Percentiles rank a stretch among this genome's conserved stretches.
phyloP scores from a whole-genome alignment of 2,329 filamentous ascomycete species.

The Ramularia collo-cygni region DNA sequence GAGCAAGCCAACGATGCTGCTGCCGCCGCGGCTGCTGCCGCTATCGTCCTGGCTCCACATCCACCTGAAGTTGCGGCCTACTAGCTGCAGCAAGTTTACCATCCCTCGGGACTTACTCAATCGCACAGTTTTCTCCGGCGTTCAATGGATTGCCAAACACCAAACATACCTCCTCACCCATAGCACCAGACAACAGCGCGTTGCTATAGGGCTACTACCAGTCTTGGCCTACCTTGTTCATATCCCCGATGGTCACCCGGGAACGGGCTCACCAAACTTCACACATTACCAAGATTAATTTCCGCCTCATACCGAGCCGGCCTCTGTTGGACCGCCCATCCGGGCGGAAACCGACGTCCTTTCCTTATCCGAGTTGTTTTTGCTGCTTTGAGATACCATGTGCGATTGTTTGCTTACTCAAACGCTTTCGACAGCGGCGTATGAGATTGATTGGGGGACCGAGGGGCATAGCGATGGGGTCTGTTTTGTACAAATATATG shows the following conservation, averaged over 20 bases:
- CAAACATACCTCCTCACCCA: conserved; percentile 8
- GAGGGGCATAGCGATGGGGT: too few relatives aligned
- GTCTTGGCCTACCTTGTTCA: not conserved
- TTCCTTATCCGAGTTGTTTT: not conserved
- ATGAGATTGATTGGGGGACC: not conserved
- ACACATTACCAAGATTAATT: too few relatives aligned
- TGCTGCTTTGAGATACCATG: too few relatives aligned
- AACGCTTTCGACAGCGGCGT: not conserved
- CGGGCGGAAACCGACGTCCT: not conserved
- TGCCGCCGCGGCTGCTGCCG: conserved; percentile 16
- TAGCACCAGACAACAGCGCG: conserved; percentile 8
- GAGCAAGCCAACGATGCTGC: conserved; percentile 25
- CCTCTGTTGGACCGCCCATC: conserved; percentile 1
- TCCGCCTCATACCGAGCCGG: too few relatives aligned
- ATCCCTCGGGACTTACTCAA: not conserved
- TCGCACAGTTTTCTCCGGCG: conserved; percentile 2
- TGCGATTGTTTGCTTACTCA: not conserved
- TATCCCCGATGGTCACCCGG: not conserved
- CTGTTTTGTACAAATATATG: too few relatives aligned
- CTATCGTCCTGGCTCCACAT: conserved; percentile 20
- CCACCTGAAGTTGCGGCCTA: conserved; percentile 28
- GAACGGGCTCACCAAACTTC: conserved; percentile 1
- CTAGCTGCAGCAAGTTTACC: conserved; percentile 11
- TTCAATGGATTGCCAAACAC: conserved; percentile 4
- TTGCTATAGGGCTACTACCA: conserved; percentile 1